Evolutionary conservation across 257 asterid genomes (phyloP).

Genomic region (Knoxia roxburghii): DNA sequence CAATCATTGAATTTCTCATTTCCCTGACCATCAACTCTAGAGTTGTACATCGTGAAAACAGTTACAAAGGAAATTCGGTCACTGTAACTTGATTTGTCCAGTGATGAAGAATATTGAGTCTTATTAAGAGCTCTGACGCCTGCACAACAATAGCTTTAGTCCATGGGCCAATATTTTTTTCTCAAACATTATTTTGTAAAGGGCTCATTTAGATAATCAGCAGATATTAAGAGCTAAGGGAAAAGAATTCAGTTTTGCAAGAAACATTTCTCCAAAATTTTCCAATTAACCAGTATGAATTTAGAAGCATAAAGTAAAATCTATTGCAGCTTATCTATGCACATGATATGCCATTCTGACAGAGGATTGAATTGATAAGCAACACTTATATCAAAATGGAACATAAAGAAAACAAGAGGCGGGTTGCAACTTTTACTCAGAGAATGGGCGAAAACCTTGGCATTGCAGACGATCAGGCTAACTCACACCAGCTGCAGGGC

Average conservation of each 20-base stretch:
- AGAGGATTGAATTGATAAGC: neutral
- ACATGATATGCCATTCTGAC: neutral
- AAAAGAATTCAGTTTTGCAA: neutral
- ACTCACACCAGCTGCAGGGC: slow-evolving; percentile 88
- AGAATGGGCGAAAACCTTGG: slow-evolving; percentile 38
- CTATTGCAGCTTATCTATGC: no score
- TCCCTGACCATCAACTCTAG: slow-evolving; percentile 29
- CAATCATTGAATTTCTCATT: slow-evolving; percentile 37
- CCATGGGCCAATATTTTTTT: slow-evolving; percentile 7
- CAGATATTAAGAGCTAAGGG: neutral
- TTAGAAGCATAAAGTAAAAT: neutral
- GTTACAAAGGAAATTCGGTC: slow-evolving; percentile 59
- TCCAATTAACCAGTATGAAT: neutral
- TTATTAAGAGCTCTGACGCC: slow-evolving; percentile 71
- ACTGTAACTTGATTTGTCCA: slow-evolving; percentile 20
- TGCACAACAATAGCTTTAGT: slow-evolving; percentile 21
- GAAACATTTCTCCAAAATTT: neutral
- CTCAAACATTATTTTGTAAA: neutral
- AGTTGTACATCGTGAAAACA: slow-evolving; percentile 64
- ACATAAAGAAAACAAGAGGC: neutral
- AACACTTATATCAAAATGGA: neutral
- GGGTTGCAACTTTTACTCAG: neutral
- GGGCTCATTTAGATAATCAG: neutral
- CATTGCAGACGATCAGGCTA: slow-evolving; percentile 76
- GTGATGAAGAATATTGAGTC: slow-evolving; percentile 33